Conservation (phyloP, 148 eudicot genomes). For the Dianthus caryophyllus region DNA sequence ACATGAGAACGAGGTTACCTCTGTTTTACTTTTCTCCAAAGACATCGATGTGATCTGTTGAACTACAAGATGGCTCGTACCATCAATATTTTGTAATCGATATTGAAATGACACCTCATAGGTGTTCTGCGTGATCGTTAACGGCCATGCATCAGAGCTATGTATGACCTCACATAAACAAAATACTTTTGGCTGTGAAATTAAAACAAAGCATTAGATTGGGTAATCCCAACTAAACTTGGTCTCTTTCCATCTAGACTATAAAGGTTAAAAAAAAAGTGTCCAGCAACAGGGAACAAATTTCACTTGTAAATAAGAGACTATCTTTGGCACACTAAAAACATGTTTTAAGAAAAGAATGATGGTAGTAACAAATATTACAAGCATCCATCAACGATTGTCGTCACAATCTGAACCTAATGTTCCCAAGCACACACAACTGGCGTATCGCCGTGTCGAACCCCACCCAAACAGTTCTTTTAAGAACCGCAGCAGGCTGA, state of each 20-base stretch:
- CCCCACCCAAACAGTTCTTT: constrained; percentile 3
- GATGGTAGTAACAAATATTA: constrained; percentile 38
- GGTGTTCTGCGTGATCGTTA: no score
- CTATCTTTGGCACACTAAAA: constrained; percentile 47
- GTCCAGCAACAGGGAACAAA: constrained; percentile 16
- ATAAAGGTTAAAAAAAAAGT: neutral
- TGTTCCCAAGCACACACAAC: constrained; percentile 23
- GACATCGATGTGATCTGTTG: no score
- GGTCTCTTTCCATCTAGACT: neutral
- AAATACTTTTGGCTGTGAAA: neutral
- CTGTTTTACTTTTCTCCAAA: no score
- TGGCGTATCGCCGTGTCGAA: constrained; percentile 4
- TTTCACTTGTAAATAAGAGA: constrained; percentile 27
- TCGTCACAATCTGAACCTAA: constrained; percentile 25
- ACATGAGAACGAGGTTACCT: no score
- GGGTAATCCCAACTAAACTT: neutral
- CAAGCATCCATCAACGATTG: constrained; percentile 34
- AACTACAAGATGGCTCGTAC: no score
- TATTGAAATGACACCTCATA: no score
- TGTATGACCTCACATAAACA: neutral
- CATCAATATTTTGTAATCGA: no score
- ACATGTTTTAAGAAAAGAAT: constrained; percentile 39
- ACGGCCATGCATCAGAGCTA: no score
- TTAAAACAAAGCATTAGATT: neutral
- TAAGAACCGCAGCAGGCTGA: constrained; percentile 79